phyloP scores from a whole-genome alignment of 2,329 filamentous ascomycete species.

The Talaromyces sp. region DNA sequence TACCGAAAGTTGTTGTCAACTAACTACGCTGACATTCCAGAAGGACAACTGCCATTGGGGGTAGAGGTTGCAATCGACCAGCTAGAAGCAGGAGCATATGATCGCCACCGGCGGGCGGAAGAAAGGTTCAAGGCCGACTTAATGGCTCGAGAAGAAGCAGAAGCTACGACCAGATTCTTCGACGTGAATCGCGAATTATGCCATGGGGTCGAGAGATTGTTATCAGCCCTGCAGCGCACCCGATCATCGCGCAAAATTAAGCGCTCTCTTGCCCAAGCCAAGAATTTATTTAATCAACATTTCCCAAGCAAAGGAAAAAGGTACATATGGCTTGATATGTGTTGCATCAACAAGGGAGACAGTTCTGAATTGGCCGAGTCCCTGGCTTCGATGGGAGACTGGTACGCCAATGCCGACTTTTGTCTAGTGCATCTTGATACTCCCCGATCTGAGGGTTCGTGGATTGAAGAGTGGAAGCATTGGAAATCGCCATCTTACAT shows the following conservation, averaged over 20 bases:
- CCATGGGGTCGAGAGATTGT: background rate
- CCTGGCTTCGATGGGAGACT: slow-evolving; percentile 25
- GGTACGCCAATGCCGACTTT: slow-evolving; percentile 24
- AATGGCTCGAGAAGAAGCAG: too few species aligned
- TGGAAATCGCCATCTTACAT: slow-evolving; percentile 7
- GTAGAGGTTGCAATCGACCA: too few species aligned
- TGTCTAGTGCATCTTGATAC: slow-evolving; percentile 24
- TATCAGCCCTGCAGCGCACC: background rate
- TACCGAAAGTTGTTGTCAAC: background rate
- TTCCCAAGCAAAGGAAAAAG: slow-evolving; percentile 13
- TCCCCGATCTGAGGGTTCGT: slow-evolving; percentile 4
- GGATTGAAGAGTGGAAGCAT: slow-evolving; percentile 13
- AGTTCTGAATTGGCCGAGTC: slow-evolving; percentile 23
- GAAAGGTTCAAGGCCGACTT: too few species aligned
- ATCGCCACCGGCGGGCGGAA: too few species aligned
- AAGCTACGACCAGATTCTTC: background rate
- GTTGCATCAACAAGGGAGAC: slow-evolving; percentile 27
- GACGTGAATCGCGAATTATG: background rate
- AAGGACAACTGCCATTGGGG: too few species aligned
- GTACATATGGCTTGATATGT: slow-evolving; percentile 30
- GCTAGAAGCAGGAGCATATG: too few species aligned
- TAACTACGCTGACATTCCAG: background rate
- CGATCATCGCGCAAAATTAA: background rate
- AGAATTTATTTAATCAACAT: slow-evolving; percentile 11
- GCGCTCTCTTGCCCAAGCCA: background rate